phyloP scores from a whole-genome alignment of 2,329 filamentous ascomycete species.

The Fusarium nematophilum region DNA sequence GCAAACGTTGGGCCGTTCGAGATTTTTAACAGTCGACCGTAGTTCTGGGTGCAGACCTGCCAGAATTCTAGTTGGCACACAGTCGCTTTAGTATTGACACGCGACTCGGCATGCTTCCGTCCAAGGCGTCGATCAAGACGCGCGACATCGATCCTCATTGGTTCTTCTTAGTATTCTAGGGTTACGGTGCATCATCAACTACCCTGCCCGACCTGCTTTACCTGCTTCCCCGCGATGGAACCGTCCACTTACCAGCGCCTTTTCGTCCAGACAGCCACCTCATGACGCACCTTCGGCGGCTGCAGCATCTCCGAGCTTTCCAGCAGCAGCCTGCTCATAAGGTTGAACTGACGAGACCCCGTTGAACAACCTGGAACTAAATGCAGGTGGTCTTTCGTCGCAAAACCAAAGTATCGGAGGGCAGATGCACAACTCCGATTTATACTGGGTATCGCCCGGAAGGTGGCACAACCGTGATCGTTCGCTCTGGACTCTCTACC shows the following conservation, averaged over 20 bases:
- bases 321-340: slow-evolving; percentile 4
- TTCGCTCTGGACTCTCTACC: too few species aligned
- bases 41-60: neutral
- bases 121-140: slow-evolving; percentile 19
- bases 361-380: neutral
- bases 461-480: too few species aligned
- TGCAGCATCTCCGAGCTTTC: neutral
- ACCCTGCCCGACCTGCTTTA: slow-evolving; percentile 3
- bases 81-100: too few species aligned
- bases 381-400: neutral
- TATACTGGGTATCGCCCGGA: too few species aligned
- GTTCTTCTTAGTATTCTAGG: slow-evolving; percentile 3
- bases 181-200: slow-evolving; percentile 16
- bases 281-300: slow-evolving; percentile 12
- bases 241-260: slow-evolving; percentile 1
- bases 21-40: neutral
- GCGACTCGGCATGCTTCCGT: slow-evolving; percentile 8
- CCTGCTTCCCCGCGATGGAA: slow-evolving; percentile 1
- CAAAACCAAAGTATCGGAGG: neutral
- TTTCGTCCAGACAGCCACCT: slow-evolving; percentile 1
- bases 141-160: slow-evolving; percentile 13
- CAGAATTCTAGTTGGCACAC: too few species aligned
- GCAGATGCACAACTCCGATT: too few species aligned
- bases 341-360: neutral
- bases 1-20: slow-evolving; percentile 4